These are phyloP conservation scores for Elsinoe fawcettii DNA, from an alignment of 2,329 filamentous ascomycete genomes.

Conservation along the genomic window DNA sequence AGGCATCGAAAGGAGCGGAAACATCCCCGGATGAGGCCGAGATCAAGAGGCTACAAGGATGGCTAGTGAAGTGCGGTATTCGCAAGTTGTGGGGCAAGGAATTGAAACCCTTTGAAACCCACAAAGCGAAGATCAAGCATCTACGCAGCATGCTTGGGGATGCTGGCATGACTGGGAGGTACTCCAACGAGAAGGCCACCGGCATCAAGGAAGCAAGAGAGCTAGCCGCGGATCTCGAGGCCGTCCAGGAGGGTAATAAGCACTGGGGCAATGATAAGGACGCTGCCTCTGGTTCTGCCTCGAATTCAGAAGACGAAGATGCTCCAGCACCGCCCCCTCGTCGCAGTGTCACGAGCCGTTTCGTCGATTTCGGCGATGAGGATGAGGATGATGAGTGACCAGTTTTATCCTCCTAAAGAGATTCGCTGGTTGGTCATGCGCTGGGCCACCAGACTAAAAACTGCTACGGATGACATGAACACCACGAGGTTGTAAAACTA, in stretches of 20 bases:
- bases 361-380: slow-evolving; percentile 32
- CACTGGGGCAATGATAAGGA: slow-evolving; percentile 56
- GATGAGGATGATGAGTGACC: slow-evolving; percentile 26
- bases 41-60: slow-evolving; percentile 80
- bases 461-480: slow-evolving; percentile 91
- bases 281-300: slow-evolving; percentile 11
- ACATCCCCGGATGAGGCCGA: slow-evolving; percentile 62
- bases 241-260: slow-evolving; percentile 71
- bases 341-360: slow-evolving; percentile 24
- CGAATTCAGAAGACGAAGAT: slow-evolving; percentile 23
- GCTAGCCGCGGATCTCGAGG: slow-evolving; percentile 73
- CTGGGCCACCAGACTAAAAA: slow-evolving; percentile 90
- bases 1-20: slow-evolving; percentile 28
- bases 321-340: slow-evolving; percentile 17
- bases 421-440: slow-evolving; percentile 51
- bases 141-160: slow-evolving; percentile 71
- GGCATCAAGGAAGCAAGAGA: slow-evolving; percentile 85
- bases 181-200: slow-evolving; percentile 72
- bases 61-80: slow-evolving; percentile 82
- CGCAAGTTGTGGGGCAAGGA: slow-evolving; percentile 87
- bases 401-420: not conserved
- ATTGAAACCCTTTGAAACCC: slow-evolving; percentile 65
- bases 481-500: slow-evolving; percentile 97
- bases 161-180: slow-evolving; percentile 80
- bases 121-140: slow-evolving; percentile 73